Base-by-base conservation (phyloP, 2,329 filamentous ascomycete species). In the Colletotrichum tamarilloi region DNA sequence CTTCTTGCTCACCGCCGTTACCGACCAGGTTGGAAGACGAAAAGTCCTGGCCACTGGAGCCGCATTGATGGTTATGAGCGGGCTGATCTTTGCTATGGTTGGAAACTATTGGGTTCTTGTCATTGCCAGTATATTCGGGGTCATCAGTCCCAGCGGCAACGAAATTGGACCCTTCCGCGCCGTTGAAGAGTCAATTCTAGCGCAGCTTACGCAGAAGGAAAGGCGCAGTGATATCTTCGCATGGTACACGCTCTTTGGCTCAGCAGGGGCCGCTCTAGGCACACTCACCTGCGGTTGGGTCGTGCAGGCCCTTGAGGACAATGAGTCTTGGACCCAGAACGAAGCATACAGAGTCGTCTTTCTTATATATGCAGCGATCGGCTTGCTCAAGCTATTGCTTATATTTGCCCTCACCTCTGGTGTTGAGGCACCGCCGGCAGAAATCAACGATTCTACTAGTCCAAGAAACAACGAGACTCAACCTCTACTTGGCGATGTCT, bases 101-200 rank as follows among this genome's bases (percentile, higher is more conserved):
- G 82, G 83, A 7, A 88, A 86, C 70, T 92, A 89, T 77, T 92
- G 89, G 89, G 74, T 90, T 1, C 80, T 92, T 65, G 84, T 92
- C 8, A 72, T 81, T 11, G 90, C 90, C 2, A 88, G 88, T 26
- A 84, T 92, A 19, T 74, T 92, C 8, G 91, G 91, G 5, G 90
- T 92, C 62, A 90, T 92, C 42, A 91, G 89, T 78, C 35, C 68
- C n/a, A 89, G 89, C 77, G 90, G 90, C 8, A 91, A 90, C 68
- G 90, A 92, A 77, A 91, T 92, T 66, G 90, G 90, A 0, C 90
- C 90, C 0, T 92, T 92, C 73, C 84, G 88, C 52, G 90, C 90
- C 52, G 85, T 92, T 32, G 90, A 92, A 77, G 90, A 92, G 80
- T 90, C 87, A 19, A 87, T 88, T 5, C 81, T 92, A 2, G 89